Percentiles rank a stretch among this genome's conserved stretches.
phyloP scores from a whole-genome alignment of 1,284 basidiomycete species.

The Trichosporon asahii region DNA sequence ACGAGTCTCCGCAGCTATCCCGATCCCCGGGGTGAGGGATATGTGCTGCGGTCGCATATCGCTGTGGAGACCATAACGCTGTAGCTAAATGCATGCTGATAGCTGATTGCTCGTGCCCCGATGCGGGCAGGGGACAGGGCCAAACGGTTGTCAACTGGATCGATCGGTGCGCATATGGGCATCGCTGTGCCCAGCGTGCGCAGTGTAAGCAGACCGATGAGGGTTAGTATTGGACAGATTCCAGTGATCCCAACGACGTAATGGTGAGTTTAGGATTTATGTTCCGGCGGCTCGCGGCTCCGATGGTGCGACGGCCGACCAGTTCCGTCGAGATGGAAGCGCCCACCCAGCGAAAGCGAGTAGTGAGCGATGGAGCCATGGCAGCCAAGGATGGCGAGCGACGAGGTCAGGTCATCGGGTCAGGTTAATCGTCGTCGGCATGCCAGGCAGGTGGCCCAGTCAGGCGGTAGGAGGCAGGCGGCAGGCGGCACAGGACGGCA shows the following conservation, averaged over 20 bases:
- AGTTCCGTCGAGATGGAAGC: neutral
- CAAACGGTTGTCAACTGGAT: neutral
- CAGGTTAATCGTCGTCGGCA: neutral
- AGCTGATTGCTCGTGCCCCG: neutral
- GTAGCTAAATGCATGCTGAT: neutral
- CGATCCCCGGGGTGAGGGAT: too few relatives aligned
- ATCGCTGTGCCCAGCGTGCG: neutral
- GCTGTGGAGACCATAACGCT: neutral
- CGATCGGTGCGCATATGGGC: neutral
- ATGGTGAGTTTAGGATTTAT: slow-evolving; percentile 4
- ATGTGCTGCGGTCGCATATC: too few relatives aligned
- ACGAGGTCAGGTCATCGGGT: neutral
- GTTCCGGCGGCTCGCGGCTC: neutral
- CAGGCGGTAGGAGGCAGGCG: neutral
- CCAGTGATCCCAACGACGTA: neutral
- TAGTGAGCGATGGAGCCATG: neutral
- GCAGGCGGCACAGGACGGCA: neutral
- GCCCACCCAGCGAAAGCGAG: neutral
- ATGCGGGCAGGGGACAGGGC: neutral
- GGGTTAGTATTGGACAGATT: neutral
- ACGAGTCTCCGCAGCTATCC: neutral
- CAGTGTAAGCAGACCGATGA: neutral
- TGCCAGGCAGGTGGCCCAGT: neutral
- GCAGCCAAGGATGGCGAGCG: neutral
- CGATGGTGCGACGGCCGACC: slow-evolving; percentile 3